A percentile compares a stretch with the other conserved stretches of the same genome.
phyloP scores from a whole-genome alignment of 805 yeast species.

The Yarrowia hollandica region DNA sequence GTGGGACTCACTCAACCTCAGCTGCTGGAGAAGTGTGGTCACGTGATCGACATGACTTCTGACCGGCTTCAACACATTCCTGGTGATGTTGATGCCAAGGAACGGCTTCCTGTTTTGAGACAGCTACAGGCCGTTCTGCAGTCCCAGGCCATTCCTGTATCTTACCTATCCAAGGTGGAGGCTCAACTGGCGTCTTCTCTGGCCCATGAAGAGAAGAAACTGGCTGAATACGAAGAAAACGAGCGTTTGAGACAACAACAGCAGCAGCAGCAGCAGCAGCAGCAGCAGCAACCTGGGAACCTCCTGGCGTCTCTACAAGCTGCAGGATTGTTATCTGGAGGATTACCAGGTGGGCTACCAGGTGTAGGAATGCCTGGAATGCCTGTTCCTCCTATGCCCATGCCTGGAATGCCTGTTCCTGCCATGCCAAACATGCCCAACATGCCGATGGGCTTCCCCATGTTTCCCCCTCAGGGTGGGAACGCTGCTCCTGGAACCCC shows the following conservation, averaged over 20 bases:
- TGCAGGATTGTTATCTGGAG: neutral
- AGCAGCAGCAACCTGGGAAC: conserved; percentile 12
- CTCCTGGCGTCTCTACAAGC: conserved; percentile 14
- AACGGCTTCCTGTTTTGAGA: conserved; percentile 38
- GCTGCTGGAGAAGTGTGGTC: conserved; percentile 14
- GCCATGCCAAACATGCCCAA: too few species aligned
- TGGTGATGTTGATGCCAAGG: conserved; percentile 38
- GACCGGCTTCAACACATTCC: conserved; percentile 18
- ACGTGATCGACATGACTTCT: conserved; percentile 22
- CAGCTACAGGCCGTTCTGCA: conserved; percentile 39
- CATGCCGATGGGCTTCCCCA: too few species aligned
- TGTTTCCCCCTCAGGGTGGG: too few species aligned
- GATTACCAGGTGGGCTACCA: neutral
- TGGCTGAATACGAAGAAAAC: conserved; percentile 36
- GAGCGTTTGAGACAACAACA: conserved; percentile 37
- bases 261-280: neutral
- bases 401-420: conserved; percentile 9
- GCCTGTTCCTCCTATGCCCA: neutral
- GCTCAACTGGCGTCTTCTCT: conserved; percentile 38
- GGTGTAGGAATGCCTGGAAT: neutral
- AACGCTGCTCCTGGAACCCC: neutral
- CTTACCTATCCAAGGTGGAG: conserved; percentile 37
- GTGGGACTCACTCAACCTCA: conserved; percentile 5
- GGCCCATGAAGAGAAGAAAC: conserved; percentile 37
- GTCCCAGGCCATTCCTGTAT: conserved; percentile 38